Evolutionary conservation across 768 basidiomycete genomes (phyloP), one percentile per base, ranked within the genome.

Genomic region (Tricholoma sp.): DNA sequence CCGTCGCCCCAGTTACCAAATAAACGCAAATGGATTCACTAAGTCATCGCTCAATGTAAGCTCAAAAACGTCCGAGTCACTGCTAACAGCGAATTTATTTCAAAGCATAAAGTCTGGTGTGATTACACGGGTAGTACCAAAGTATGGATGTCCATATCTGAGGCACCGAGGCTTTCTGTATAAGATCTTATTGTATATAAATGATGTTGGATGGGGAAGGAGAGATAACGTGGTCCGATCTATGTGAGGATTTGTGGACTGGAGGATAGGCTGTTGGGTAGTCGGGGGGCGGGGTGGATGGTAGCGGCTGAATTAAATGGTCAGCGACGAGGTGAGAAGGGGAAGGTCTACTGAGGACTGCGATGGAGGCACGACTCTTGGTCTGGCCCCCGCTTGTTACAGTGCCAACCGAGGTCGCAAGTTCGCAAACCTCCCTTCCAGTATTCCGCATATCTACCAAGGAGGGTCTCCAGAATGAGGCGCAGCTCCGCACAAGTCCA

Each of bases 401-500:
- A 27, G 27, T 50, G 27, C 21, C 46, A 22, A 10, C n/a, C 6
- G 9, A 32, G 11, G 39, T 27, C n/a, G 22, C 18, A 18, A n/a
- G 27, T 21, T 5, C 34, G 24, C 16, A 29, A 18, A 34, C 53
- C 39, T 39, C 27, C n/a, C 41, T 37, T 29, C 37, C 53, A 29
- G 10, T 21, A 19, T 22, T 22, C 9, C 43, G 21, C 19, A 12
- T 27, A 39, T 21, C 45, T 14, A 39, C 21, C 37, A 37, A 22
- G 34, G 10, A 52, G 24, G 24, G 52, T 34, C 21, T 27, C 37
- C 52, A 53, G 22, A 27, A 41, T 21, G 55, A 56, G 50, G 57
- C 54, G 55, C 61, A 63, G 61, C 63, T 69, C 64, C 63, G 64
- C 64, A 47, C 62, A 64, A 65, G 59, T 66, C 58, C 57, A 61